phyloP scores from a whole-genome alignment of 441 rosid genomes.

The Melastoma candidum region DNA sequence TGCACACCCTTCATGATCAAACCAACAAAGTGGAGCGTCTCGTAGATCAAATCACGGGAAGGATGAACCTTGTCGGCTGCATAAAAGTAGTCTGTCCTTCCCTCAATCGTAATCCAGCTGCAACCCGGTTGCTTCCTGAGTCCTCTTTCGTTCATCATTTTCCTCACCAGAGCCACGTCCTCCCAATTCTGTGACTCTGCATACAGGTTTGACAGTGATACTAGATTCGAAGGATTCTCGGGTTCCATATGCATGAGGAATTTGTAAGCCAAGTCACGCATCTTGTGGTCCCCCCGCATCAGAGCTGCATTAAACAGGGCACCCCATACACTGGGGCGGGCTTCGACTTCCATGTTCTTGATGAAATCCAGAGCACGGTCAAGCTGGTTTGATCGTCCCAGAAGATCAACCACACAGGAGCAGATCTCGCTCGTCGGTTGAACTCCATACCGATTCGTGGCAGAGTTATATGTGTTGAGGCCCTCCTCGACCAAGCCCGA shows the following conservation, averaged over 20 bases:
- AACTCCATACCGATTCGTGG: constrained; percentile 29
- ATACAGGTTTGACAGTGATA: constrained; percentile 48
- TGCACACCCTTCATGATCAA: constrained; percentile 34
- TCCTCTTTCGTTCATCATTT: constrained; percentile 44
- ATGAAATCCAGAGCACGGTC: constrained; percentile 43
- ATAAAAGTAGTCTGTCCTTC: constrained; percentile 38
- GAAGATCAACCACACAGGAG: constrained; percentile 54
- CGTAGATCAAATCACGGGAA: constrained; percentile 28
- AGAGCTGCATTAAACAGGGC: constrained; percentile 52
- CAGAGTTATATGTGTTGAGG: constrained; percentile 31
- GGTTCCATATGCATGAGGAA: constrained; percentile 53
- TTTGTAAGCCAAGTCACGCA: constrained; percentile 48
- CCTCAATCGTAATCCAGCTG: constrained; percentile 53
- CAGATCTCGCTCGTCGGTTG: constrained; percentile 50
- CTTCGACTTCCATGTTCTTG: constrained; percentile 40
- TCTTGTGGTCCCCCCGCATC: constrained; percentile 43
- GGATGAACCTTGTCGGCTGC: constrained; percentile 48
- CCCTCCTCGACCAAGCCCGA: constrained; percentile 48
- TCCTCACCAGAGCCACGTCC: constrained; percentile 48
- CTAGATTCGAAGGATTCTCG: constrained; percentile 47
- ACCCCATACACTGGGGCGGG: constrained; percentile 63
- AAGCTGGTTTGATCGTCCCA: constrained; percentile 50
- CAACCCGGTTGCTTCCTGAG: constrained; percentile 60
- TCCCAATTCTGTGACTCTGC: constrained; percentile 58
- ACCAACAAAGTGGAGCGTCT: constrained; percentile 36